Evolutionary conservation across 73 alveolate genomes (phyloP).

Genomic region (Tetrahymena thermophila): DNA sequence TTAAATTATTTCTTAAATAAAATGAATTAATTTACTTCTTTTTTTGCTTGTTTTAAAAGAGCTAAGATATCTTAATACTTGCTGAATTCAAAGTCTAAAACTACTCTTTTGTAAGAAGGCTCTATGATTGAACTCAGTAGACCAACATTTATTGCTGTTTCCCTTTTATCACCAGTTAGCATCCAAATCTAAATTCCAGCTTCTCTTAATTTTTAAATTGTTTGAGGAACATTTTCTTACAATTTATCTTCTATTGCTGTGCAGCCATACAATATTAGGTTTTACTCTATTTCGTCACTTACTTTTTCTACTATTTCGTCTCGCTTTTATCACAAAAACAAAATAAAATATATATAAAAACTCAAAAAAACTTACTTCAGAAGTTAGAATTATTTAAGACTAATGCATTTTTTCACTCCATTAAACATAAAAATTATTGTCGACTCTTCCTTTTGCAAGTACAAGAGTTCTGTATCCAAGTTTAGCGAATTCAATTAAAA

Average conservation of each 20-base stretch:
- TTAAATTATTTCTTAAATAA: not conserved
- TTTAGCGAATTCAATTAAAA: constrained; percentile 61
- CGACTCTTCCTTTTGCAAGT: constrained; percentile 63
- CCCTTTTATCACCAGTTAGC: constrained; percentile 92
- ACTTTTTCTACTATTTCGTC: constrained; percentile 40
- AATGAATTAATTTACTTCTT: not conserved
- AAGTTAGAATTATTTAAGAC: constrained; percentile 7
- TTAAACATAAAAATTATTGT: constrained; percentile 32
- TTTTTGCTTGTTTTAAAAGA: not conserved
- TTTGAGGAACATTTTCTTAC: constrained; percentile 95
- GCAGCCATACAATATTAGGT: constrained; percentile 76
- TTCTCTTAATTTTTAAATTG: constrained; percentile 78
- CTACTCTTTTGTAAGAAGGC: constrained; percentile 7
- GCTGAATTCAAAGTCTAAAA: constrained; percentile 35
- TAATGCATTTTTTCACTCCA: constrained; percentile 57
- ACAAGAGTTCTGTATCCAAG: constrained; percentile 91
- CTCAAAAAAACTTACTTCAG: not conserved
- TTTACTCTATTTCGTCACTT: constrained; percentile 72
- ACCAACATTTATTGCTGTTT: constrained; percentile 93
- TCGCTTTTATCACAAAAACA: constrained; percentile 7
- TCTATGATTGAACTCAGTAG: constrained; percentile 35
- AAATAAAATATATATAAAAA: not conserved
- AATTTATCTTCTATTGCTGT: constrained; percentile 96
- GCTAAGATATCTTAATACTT: constrained; percentile 31
- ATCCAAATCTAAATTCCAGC: constrained; percentile 93